These are phyloP conservation scores for Amborella trichopoda DNA, from an alignment of 164 flowering plant species.

Conservation along the genomic window DNA sequence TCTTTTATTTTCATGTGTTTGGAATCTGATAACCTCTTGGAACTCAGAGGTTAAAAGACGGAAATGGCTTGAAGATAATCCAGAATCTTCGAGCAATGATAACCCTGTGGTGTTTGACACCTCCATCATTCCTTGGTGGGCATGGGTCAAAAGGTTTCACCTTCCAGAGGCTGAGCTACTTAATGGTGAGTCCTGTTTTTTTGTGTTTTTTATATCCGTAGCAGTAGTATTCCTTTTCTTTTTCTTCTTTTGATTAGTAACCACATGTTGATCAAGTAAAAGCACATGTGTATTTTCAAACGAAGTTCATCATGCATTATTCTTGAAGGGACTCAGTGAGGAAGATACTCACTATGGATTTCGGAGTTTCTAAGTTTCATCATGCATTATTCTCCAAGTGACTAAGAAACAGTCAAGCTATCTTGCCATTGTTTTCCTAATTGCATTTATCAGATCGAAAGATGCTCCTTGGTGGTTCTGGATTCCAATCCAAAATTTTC, in stretches of 20 bases:
- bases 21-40: not conserved
- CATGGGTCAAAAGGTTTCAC: conserved; percentile 92
- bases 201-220: conserved; percentile 9
- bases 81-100: conserved; percentile 81
- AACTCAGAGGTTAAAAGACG: conserved; percentile 89
- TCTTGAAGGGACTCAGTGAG: no score
- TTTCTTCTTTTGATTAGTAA: conserved; percentile 1
- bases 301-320: no score
- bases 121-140: conserved; percentile 97
- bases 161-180: conserved; percentile 95
- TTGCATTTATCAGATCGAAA: no score
- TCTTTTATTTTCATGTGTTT: not conserved
- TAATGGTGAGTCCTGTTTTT: no score
- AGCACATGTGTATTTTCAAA: no score
- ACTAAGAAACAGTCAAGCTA: no score
- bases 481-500: no score
- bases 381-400: no score
- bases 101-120: conserved; percentile 83
- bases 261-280: not conserved
- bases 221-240: not conserved
- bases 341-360: no score
- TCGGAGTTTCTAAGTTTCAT: no score
- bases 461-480: no score
- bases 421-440: no score
- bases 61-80: conserved; percentile 80